phyloP scores from a whole-genome alignment of 2,329 filamentous ascomycete genomes.

The Chalara sp. region DNA sequence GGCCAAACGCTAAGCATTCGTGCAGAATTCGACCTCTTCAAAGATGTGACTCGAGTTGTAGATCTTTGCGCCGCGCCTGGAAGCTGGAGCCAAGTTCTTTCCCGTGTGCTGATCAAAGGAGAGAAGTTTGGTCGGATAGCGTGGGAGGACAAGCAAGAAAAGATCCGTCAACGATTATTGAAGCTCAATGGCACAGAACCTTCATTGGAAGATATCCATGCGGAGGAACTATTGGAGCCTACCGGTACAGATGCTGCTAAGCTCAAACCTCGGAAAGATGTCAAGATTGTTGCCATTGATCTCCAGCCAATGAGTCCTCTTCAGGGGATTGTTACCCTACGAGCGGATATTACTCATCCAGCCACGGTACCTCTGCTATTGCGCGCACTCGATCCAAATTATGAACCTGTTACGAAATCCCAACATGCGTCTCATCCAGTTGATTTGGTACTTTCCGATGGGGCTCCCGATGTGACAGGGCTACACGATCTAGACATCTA shows the following conservation, averaged over 20 bases:
- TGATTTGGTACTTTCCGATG: slow-evolving; percentile 90
- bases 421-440: slow-evolving; percentile 65
- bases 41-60: slow-evolving; percentile 83
- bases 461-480: slow-evolving; percentile 92
- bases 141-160: slow-evolving; percentile 78
- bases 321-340: slow-evolving; percentile 83
- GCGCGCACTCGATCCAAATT: slow-evolving; percentile 71
- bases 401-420: slow-evolving; percentile 41
- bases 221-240: slow-evolving; percentile 21
- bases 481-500: slow-evolving; percentile 98
- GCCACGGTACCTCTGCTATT: slow-evolving; percentile 88
- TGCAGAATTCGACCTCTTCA: slow-evolving; percentile 85
- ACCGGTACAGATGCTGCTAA: slow-evolving; percentile 25
- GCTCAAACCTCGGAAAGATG: slow-evolving; percentile 51
- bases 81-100: slow-evolving; percentile 96
- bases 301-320: slow-evolving; percentile 93
- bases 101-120: slow-evolving; percentile 85
- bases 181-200: slow-evolving; percentile 21
- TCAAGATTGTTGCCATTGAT: slow-evolving; percentile 94
- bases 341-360: slow-evolving; percentile 95
- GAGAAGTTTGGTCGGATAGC: slow-evolving; percentile 81
- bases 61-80: slow-evolving; percentile 94
- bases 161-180: slow-evolving; percentile 55
- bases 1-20: neutral
- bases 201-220: slow-evolving; percentile 2